These are phyloP conservation scores for Yamadazyma dushanensis DNA, from an alignment of 1,139 yeast genomes.

Conservation along the genomic window DNA sequence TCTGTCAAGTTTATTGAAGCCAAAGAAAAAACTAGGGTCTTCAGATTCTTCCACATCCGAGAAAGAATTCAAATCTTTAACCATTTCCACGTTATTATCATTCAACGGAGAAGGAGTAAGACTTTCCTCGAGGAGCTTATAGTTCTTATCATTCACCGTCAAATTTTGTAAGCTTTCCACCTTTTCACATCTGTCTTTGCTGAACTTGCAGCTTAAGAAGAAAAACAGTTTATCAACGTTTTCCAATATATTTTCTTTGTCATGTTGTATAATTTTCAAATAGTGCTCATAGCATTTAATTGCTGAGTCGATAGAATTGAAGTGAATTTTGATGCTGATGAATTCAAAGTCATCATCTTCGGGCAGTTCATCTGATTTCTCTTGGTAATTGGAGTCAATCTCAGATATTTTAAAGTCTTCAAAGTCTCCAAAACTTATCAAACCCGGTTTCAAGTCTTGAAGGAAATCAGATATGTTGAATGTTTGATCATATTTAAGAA, in stretches of 20 bases:
- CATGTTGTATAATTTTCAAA: conserved; percentile 24
- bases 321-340: conserved; percentile 24
- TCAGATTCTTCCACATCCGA: conserved; percentile 8
- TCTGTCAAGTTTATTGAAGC: neutral
- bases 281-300: conserved; percentile 38
- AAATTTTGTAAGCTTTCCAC: conserved; percentile 12
- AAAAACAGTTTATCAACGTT: conserved; percentile 8
- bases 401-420: conserved; percentile 26
- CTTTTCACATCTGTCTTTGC: conserved; percentile 40
- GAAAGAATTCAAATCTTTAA: conserved; percentile 1
- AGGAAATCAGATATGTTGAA: conserved; percentile 9
- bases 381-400: conserved; percentile 1
- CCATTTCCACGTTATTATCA: neutral
- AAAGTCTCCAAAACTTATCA: conserved; percentile 32
- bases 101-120: conserved; percentile 1
- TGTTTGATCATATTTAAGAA: conserved; percentile 15
- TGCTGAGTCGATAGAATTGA: conserved; percentile 42
- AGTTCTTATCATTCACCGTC: conserved; percentile 4
- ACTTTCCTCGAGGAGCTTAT: neutral
- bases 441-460: conserved; percentile 6
- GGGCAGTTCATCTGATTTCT: conserved; percentile 2
- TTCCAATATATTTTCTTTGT: conserved; percentile 22
- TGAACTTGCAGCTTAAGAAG: conserved; percentile 19
- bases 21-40: conserved; percentile 1
- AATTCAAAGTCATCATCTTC: conserved; percentile 9